These are phyloP conservation scores for Marvania coccoides DNA, from an alignment of 139 green algal genomes.

Conservation along the genomic window DNA sequence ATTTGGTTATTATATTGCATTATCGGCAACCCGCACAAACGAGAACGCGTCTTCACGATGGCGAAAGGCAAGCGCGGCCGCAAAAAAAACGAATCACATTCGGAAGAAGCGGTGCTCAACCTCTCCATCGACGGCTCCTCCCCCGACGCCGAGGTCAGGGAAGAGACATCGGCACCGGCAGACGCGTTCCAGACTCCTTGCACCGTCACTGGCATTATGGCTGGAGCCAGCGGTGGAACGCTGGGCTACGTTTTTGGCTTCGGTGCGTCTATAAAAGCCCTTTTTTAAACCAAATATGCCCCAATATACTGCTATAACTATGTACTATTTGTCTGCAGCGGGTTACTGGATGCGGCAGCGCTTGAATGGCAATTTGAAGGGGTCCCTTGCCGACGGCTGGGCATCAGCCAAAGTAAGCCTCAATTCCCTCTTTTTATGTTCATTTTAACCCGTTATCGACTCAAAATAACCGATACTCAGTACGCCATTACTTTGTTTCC, in stretches of 20 bases:
- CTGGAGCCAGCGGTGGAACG: constrained; percentile 28
- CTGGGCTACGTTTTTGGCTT: constrained; percentile 60
- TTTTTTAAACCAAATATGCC: too few relatives aligned
- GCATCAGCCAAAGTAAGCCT: constrained; percentile 30
- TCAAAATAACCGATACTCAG: too few relatives aligned
- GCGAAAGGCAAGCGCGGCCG: not conserved
- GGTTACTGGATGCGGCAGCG: constrained; percentile 26
- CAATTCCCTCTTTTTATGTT: not conserved
- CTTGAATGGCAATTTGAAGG: constrained; percentile 15
- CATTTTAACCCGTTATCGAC: not conserved
- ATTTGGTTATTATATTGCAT: too few relatives aligned
- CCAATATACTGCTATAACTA: constrained; percentile 20
- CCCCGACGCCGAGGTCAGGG: not conserved
- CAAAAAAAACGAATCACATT: not conserved
- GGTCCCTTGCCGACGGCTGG: constrained; percentile 30
- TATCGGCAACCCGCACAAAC: too few relatives aligned
- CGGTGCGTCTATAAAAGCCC: constrained; percentile 26
- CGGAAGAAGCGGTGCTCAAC: not conserved
- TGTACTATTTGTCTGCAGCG: constrained; percentile 7
- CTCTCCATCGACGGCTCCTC: constrained; percentile 7
- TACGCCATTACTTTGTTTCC: not conserved
- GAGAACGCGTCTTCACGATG: not conserved
- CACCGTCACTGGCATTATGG: constrained; percentile 27
- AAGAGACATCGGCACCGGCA: not conserved
- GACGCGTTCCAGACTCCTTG: constrained; percentile 28